Conservation (phyloP, 1,139 yeast species). For the Blastobotrys apis region DNA sequence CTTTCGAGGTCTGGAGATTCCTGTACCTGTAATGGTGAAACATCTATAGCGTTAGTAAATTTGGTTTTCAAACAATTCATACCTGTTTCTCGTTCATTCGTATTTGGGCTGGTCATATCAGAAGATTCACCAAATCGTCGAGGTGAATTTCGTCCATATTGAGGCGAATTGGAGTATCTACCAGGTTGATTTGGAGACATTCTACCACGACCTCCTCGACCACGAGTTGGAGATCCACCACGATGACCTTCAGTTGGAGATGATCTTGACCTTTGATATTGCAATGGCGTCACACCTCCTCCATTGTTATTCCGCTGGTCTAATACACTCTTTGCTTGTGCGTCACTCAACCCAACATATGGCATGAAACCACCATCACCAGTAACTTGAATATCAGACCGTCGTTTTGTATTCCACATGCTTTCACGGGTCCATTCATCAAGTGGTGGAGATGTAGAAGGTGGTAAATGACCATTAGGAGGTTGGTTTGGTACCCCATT, state of each 20-base stretch:
- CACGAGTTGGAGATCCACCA: not conserved
- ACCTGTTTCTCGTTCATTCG: not conserved
- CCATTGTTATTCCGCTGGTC: not conserved
- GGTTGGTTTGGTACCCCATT: constrained; percentile 1
- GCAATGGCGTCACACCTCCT: constrained; percentile 3
- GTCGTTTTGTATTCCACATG: constrained; percentile 14
- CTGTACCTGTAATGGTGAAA: not conserved
- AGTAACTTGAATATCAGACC: constrained; percentile 8
- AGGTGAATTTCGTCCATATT: constrained; percentile 1
- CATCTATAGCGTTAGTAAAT: no score
- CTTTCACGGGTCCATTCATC: constrained; percentile 14
- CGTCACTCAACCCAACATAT: constrained; percentile 4
- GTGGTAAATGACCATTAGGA: not conserved
- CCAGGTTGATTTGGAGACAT: not conserved
- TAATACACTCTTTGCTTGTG: not conserved
- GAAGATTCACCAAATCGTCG: no score
- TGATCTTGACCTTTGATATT: not conserved
- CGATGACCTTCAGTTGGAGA: not conserved
- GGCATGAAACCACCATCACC: constrained; percentile 9
- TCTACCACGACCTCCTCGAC: not conserved
- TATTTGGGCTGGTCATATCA: no score
- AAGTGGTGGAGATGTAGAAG: constrained; percentile 6
- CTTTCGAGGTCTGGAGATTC: not conserved
- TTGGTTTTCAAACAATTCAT: no score
- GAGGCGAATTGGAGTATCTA: constrained; percentile 9